Evolutionary conservation across 1,284 basidiomycete species (phyloP), one percentile per base, ranked within the genome.

Genomic region (Rhizopogon parksii): DNA sequence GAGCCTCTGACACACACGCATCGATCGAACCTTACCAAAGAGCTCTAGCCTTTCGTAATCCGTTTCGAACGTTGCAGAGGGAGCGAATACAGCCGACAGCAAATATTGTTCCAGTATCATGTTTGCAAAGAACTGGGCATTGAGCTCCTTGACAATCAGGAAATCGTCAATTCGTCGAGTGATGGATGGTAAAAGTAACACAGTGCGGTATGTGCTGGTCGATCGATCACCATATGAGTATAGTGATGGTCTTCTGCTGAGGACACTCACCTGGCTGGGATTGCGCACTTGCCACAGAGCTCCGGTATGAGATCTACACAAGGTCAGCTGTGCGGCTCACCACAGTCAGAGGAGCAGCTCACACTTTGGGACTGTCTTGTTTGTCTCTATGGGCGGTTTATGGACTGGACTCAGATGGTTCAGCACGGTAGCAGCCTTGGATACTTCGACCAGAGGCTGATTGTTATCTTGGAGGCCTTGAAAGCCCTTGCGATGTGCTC

Each of bases 41-140:
- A 91, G 72, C 63, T 92, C 89, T 35, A 91, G 69, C 35, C 89
- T 79, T 66, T 92, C 87, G 64, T 91, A 92, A 68, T 91, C 77
- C 54, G 75, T 74, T 55, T 85, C 86, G 36, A 77, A 73, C 35
- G 76, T 76, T 34, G 80, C 80, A 11, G 85, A 79, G 15, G 84
- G 83, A 0, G 87, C 71, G 53, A 80, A 81, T 35, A 90, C 69
- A 7, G 90, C 86, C 37, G 74, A 71, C 46, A 82, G 75, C 45
- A 92, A 70, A 19, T 80, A 70, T 17, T 75, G 65, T 57, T 87
- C 83, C 12, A 71, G 64, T 40, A 91, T 76, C 17, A 71, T 67
- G 62, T 82, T 71, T 56, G 78, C 68, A 62, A 92, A 87, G 42
- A 83, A 68, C 49, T 67, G 77, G n/a, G 77, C 76, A 60, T 90